These are phyloP conservation scores for Rhizophagus sp. DNA, from an alignment of 192 early-diverging fungal species.

Conservation along the genomic window DNA sequence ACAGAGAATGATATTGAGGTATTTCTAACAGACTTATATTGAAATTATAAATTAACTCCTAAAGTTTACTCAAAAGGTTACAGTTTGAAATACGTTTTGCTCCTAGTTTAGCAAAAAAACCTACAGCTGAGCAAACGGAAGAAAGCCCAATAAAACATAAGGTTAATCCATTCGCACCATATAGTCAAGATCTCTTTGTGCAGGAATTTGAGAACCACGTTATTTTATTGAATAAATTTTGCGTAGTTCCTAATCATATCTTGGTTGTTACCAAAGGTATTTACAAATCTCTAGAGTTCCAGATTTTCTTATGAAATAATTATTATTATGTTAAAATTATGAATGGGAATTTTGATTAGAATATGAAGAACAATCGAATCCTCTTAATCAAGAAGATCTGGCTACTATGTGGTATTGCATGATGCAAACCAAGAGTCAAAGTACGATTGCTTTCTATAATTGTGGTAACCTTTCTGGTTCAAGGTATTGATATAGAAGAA, in stretches of 20 bases:
- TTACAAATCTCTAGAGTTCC: neutral
- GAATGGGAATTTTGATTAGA: conserved; percentile 34
- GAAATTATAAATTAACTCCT: too few species aligned
- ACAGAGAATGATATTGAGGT: conserved; percentile 14
- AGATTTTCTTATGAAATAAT: neutral
- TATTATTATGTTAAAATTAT: neutral
- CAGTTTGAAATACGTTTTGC: conserved; percentile 52
- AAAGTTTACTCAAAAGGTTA: neutral
- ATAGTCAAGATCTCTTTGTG: conserved; percentile 49
- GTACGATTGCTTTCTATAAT: conserved; percentile 55
- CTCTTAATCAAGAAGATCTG: conserved; percentile 49
- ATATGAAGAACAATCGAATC: conserved; percentile 50
- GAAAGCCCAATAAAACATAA: conserved; percentile 8
- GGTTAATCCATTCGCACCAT: conserved; percentile 51
- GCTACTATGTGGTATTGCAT: conserved; percentile 40
- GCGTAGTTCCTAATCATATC: conserved; percentile 53
- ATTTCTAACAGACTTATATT: neutral
- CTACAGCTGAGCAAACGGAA: conserved; percentile 30
- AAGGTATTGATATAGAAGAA: conserved; percentile 34
- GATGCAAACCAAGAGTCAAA: conserved; percentile 32
- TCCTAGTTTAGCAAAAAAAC: conserved; percentile 46
- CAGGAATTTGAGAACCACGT: conserved; percentile 44
- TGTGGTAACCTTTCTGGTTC: conserved; percentile 57
- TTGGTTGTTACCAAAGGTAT: conserved; percentile 60
- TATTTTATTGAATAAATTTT: conserved; percentile 60